Conservation (phyloP, 129 eudicot species). For the Centaurea solstitialis region DNA sequence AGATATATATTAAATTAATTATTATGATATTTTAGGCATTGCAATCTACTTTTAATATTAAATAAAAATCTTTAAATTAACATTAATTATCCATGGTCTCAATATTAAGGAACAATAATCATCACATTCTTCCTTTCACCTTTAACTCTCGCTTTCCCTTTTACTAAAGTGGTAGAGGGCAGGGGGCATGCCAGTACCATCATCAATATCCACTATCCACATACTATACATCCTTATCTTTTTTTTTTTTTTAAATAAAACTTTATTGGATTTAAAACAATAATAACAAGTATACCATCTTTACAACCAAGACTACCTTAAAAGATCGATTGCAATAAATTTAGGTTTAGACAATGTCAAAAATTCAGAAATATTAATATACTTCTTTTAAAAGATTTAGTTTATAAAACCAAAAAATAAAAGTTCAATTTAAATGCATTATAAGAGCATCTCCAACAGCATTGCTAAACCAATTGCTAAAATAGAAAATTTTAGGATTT, state of each 20-base stretch:
- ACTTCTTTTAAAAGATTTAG: too few relatives aligned
- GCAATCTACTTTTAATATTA: constrained; percentile 12
- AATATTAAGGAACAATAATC: constrained; percentile 22
- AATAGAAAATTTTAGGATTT: too few relatives aligned
- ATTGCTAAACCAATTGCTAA: too few relatives aligned
- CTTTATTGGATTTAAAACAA: not conserved
- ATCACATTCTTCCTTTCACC: constrained; percentile 10
- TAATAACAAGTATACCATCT: not conserved
- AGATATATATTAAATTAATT: not conserved
- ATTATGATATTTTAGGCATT: not conserved
- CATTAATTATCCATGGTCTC: constrained; percentile 13
- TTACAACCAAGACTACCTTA: not conserved
- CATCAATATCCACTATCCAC: constrained; percentile 17
- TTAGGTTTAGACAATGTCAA: too few relatives aligned
- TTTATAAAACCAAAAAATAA: too few relatives aligned
- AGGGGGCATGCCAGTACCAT: constrained; percentile 32
- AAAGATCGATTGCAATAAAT: not conserved
- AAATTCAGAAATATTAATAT: too few relatives aligned
- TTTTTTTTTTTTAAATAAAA: not conserved
- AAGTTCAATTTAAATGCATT: too few relatives aligned
- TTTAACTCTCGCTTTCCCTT: constrained; percentile 27
- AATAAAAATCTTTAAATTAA: not conserved
- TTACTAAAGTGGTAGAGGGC: constrained; percentile 22
- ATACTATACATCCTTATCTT: constrained; percentile 5
- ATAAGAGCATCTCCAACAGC: too few relatives aligned